Evolutionary conservation across 495 filamentous ascomycete species (phyloP).

Genomic region (Daldinia bambusicola): DNA sequence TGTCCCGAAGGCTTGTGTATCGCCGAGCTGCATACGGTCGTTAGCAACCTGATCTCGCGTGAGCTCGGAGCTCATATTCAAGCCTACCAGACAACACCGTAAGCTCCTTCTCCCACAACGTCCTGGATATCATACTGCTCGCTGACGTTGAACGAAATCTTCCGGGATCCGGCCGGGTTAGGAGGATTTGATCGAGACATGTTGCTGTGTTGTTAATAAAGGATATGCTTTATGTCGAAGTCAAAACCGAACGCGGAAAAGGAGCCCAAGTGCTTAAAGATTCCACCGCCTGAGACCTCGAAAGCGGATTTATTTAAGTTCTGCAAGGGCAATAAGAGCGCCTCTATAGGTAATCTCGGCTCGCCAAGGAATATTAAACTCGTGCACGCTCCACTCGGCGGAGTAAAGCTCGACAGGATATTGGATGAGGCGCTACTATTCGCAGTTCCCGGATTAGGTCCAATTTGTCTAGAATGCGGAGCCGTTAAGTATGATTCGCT

Average conservation of each 20-base stretch:
- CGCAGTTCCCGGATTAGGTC: slow-evolving; percentile 17
- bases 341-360: slow-evolving; percentile 43
- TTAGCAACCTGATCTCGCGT: slow-evolving; percentile 25
- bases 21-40: slow-evolving; percentile 74
- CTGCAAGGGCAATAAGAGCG: slow-evolving; percentile 33
- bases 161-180: slow-evolving; percentile 74
- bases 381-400: slow-evolving; percentile 38
- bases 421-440: slow-evolving; percentile 20
- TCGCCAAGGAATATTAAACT: slow-evolving; percentile 31
- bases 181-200: slow-evolving; percentile 56
- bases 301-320: slow-evolving; percentile 31
- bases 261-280: slow-evolving; percentile 15
- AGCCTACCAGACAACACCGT: slow-evolving; percentile 96
- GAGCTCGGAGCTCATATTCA: too few relatives aligned
- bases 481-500: slow-evolving; percentile 3
- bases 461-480: slow-evolving; percentile 11
- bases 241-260: slow-evolving; percentile 5
- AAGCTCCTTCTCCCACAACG: slow-evolving; percentile 98
- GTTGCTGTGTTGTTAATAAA: slow-evolving; percentile 20
- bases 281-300: slow-evolving; percentile 24
- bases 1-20: slow-evolving; percentile 98
- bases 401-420: slow-evolving; percentile 27
- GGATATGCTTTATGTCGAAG: slow-evolving; percentile 8
- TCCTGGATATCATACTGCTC: slow-evolving; percentile 99
- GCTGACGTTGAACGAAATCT: slow-evolving; percentile 99